These are phyloP conservation scores for Chimonanthus salicifolius DNA, from an alignment of 164 flowering plant species.

Conservation along the genomic window DNA sequence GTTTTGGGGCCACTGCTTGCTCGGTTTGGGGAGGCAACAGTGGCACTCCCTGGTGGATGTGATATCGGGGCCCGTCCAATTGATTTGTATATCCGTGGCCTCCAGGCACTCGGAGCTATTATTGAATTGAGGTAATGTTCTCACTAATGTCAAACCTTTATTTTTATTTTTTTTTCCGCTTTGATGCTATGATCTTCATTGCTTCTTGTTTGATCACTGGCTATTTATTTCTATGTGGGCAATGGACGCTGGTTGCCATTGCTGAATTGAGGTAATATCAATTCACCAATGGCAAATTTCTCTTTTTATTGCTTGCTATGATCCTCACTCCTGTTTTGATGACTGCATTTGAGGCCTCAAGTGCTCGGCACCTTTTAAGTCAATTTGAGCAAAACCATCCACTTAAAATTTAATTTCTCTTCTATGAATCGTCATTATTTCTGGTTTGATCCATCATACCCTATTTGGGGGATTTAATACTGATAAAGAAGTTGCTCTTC, in stretches of 20 bases:
- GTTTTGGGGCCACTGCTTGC: constrained; percentile 38
- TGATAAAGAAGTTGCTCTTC: too few species aligned
- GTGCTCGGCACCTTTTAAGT: neutral
- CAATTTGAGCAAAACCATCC: too few species aligned
- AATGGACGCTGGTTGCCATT: neutral
- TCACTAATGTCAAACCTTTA: neutral
- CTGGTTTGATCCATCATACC: too few species aligned
- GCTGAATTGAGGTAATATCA: neutral
- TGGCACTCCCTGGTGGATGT: constrained; percentile 48
- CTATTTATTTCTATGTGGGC: too few species aligned
- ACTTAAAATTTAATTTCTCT: too few species aligned
- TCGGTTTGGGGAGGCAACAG: constrained; percentile 46
- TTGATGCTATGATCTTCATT: neutral
- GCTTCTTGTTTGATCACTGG: too few species aligned
- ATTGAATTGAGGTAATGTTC: constrained; percentile 32
- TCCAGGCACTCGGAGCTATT: constrained; percentile 43
- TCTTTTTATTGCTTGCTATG: neutral
- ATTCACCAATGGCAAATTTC: neutral
- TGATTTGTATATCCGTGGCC: constrained; percentile 38
- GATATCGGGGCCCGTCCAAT: constrained; percentile 45
- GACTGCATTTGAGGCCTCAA: neutral
- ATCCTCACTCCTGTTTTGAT: neutral
- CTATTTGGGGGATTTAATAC: too few species aligned
- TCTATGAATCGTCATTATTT: too few species aligned
- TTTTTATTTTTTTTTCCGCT: neutral